phyloP scores from a whole-genome alignment of 148 eudicot species.

The Limonium bicolor region DNA sequence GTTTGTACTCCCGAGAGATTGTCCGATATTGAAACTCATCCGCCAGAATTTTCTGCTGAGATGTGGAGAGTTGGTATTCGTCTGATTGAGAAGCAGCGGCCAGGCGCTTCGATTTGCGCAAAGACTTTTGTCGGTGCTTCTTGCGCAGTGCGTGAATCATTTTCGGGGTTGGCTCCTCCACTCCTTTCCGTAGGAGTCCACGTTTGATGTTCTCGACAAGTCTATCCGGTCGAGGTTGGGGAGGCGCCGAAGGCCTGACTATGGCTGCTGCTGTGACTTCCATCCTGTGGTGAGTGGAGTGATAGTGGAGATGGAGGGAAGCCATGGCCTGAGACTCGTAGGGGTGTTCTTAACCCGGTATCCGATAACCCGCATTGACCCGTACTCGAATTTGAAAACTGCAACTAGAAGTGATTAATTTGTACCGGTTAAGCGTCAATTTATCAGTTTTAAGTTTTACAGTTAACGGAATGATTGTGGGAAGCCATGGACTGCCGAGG shows the following conservation, averaged over 20 bases:
- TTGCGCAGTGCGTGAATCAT: constrained; percentile 70
- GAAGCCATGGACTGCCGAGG: no score
- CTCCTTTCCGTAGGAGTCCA: constrained; percentile 45
- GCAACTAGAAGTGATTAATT: no score
- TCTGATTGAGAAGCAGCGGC: constrained; percentile 15
- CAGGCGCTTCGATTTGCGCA: constrained; percentile 40
- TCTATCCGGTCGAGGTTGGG: constrained; percentile 16
- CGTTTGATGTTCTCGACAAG: constrained; percentile 34
- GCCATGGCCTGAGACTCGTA: no score
- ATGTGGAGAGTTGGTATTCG: constrained; percentile 10
- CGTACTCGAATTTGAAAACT: no score
- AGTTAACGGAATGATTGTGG: no score
- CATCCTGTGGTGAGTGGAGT: constrained; percentile 23
- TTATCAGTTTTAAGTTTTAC: no score
- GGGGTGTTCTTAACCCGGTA: no score
- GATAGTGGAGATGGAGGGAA: not conserved
- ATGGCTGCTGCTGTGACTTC: constrained; percentile 42
- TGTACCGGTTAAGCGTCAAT: no score
- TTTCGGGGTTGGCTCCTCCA: constrained; percentile 58
- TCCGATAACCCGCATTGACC: no score
- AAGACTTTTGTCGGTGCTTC: constrained; percentile 58
- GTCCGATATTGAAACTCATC: constrained; percentile 44
- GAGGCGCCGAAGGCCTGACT: constrained; percentile 23
- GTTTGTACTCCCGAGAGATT: constrained; percentile 42
- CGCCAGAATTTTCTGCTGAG: constrained; percentile 18